Evolutionary conservation across 2,329 filamentous ascomycete genomes (phyloP), one percentile per base, ranked within the genome.

Genomic region (Ceratocystis albifundus): DNA sequence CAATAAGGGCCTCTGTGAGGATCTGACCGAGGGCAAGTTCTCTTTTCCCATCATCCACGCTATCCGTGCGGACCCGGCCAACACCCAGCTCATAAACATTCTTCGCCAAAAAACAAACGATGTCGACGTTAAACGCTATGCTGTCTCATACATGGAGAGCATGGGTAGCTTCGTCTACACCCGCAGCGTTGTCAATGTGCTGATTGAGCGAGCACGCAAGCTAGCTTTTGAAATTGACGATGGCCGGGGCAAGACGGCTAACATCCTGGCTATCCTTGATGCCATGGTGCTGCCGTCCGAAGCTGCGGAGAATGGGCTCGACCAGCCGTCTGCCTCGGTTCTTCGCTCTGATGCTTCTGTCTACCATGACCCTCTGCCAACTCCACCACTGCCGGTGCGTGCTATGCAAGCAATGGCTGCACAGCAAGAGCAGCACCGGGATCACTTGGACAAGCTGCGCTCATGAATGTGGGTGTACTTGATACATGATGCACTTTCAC

Each of bases 1-100:
- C 70, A 93, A 96, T 76, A 97, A 97, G 78, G 94, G 93, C 62
- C 83, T 96, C 71, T 96, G 90, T 75, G 93, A 97, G 78, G 94
- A 97, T 76, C 78, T 97, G 71, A 96, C 91, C 0, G 94, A 97
- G 78, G 93, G 93, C 69, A 97, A 97, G 80, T 96, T 96, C 78
- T 93, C 88, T 30, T 96, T 96, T 74, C 91, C 92, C 50, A 87
- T 97, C 72, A 96, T 97, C 72, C 93, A 97, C 77, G 88, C 88
- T 74, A 95, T 97, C 71, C 88, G 89, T 68, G 79, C 87, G 68
- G 84, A 91, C 73, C 89, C 84, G 20, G 77, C 78, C 36, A 89
- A 91, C 73, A 80, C 88, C 70, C 87, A 95, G 72, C 82, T 99
- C 66, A 83, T 96, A 75, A 96, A 94, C 73, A 96, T 97, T 66